Percentiles rank a stretch among this genome's conserved stretches.
phyloP scores from a whole-genome alignment of 192 early-diverging fungal species.

The Diversispora epigaea region DNA sequence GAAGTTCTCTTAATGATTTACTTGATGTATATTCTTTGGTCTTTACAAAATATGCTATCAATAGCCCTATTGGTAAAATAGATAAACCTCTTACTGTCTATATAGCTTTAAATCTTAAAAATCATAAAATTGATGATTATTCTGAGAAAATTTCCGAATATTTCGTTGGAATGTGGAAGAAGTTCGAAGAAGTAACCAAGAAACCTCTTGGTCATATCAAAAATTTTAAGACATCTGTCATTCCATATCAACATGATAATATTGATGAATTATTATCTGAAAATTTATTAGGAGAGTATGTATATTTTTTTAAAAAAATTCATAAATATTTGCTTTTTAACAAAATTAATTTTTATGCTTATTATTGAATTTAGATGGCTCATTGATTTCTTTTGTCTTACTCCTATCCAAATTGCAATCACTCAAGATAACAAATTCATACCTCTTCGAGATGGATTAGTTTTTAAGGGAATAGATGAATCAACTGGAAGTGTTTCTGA shows the following conservation, averaged over 20 bases:
- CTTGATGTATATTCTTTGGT: neutral
- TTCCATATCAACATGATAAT: neutral
- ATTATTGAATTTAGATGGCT: neutral
- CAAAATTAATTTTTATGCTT: neutral
- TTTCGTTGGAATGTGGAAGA: neutral
- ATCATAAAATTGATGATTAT: neutral
- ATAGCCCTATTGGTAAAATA: neutral
- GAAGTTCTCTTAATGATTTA: neutral
- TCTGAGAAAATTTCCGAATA: neutral
- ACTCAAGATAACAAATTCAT: constrained; percentile 19
- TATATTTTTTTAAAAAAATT: neutral
- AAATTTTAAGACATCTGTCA: neutral
- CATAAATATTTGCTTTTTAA: too few species aligned
- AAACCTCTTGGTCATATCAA: neutral
- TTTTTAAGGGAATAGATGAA: neutral
- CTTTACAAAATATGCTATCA: constrained; percentile 1
- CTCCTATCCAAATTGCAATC: constrained; percentile 24
- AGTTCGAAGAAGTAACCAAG: neutral
- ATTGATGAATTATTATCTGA: neutral
- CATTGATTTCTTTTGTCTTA: neutral
- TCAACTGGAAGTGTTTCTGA: neutral
- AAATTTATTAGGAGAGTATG: neutral
- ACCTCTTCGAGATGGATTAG: constrained; percentile 22
- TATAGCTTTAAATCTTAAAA: neutral
- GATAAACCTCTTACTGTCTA: neutral